Evolutionary conservation across 495 filamentous ascomycete genomes (phyloP).

Genomic region (Penicillium atrosanguineum): DNA sequence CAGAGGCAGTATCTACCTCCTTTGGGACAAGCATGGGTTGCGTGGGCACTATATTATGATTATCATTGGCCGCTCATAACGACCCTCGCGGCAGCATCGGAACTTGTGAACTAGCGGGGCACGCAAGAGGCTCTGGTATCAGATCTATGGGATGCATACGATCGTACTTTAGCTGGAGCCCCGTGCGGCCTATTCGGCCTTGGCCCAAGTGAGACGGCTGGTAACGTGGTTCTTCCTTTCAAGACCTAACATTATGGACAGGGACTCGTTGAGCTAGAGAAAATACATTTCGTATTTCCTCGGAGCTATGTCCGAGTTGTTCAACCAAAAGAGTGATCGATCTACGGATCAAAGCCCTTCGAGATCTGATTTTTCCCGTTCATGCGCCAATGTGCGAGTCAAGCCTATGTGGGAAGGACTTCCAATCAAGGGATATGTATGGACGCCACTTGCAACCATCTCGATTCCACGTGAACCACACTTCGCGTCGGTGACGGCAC

Average conservation of each 20-base stretch:
- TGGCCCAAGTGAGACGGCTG: not conserved
- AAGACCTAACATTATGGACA: not conserved
- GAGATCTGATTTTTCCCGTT: too few relatives aligned
- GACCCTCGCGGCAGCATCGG: too few relatives aligned
- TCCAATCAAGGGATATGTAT: not conserved
- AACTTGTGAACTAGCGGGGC: not conserved
- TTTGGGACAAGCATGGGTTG: not conserved
- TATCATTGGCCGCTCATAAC: not conserved
- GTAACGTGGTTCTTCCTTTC: not conserved
- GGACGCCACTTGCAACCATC: too few relatives aligned
- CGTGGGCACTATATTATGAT: not conserved
- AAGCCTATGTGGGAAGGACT: not conserved
- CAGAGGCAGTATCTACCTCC: not conserved
- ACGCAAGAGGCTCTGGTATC: not conserved
- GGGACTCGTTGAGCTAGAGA: too few relatives aligned
- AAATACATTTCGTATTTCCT: too few relatives aligned
- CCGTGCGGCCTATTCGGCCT: not conserved
- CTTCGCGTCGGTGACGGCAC: not conserved
- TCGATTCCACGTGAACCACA: not conserved
- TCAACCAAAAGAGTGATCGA: not conserved
- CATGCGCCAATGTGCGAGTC: too few relatives aligned
- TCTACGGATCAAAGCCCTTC: too few relatives aligned
- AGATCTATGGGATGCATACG: not conserved
- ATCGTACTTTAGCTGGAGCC: not conserved
- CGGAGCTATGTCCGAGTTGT: too few relatives aligned